Evolutionary conservation across 371 early-diverging fungal species (phyloP).

Genomic region (Actinomortierella ambigua): DNA sequence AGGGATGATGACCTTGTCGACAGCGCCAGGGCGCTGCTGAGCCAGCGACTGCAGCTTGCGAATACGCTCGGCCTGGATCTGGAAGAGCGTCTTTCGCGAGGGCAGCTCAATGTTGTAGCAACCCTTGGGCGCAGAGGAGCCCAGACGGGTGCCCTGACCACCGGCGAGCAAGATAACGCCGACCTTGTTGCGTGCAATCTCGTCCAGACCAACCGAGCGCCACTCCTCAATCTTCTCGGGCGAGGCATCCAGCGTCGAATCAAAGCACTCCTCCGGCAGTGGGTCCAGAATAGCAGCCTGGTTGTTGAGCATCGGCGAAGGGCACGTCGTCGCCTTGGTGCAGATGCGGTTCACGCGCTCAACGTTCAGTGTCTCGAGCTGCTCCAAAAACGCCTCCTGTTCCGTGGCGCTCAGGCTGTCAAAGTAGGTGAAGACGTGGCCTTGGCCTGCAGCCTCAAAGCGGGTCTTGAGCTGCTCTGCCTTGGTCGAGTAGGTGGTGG

Average conservation of each 20-base stretch:
- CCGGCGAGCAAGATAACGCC: constrained; percentile 93
- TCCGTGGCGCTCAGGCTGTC: constrained; percentile 66
- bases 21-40: constrained; percentile 37
- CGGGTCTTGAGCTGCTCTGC: constrained; percentile 49
- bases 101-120: constrained; percentile 92
- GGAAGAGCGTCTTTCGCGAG: constrained; percentile 88
- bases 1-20: constrained; percentile 68
- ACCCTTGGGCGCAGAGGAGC: constrained; percentile 89
- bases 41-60: constrained; percentile 81
- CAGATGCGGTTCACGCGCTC: constrained; percentile 82
- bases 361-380: constrained; percentile 78
- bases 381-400: constrained; percentile 62
- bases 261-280: constrained; percentile 76
- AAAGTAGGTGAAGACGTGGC: constrained; percentile 87
- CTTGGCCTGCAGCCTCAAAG: constrained; percentile 83
- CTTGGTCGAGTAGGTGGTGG: too few relatives aligned
- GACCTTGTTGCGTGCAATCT: constrained; percentile 89
- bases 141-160: constrained; percentile 91
- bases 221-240: constrained; percentile 68
- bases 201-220: constrained; percentile 74
- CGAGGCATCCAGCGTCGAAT: constrained; percentile 68
- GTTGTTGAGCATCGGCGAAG: constrained; percentile 48
- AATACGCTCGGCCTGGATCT: constrained; percentile 93
- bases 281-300: constrained; percentile 68
- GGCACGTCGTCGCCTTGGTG: constrained; percentile 66